Evolutionary conservation across 345 rosid genomes (phyloP).

Genomic region (Populus tremula): DNA sequence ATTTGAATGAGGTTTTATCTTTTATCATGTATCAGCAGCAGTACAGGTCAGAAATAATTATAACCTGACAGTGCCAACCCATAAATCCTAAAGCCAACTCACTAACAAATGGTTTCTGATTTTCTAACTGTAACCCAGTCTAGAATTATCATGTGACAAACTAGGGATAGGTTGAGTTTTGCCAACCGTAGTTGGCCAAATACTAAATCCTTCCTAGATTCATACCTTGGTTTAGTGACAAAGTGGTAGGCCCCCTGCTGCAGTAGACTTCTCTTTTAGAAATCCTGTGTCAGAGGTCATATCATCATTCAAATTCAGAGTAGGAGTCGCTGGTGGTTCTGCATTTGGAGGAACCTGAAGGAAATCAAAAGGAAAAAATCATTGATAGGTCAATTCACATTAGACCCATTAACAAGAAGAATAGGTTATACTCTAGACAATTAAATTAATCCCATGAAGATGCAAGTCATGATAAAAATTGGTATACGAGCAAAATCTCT

Average conservation of each 20-base stretch:
- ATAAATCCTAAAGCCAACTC: not conserved
- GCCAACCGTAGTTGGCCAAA: not conserved
- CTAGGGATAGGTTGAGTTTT: not conserved
- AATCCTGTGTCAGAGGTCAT: slow-evolving; percentile 19
- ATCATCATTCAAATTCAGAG: slow-evolving; percentile 41
- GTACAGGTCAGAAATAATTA: not conserved
- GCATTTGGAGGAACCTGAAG: slow-evolving; percentile 37
- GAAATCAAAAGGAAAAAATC: not conserved
- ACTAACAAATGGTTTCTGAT: not conserved
- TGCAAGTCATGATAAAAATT: not conserved
- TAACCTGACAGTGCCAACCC: not conserved
- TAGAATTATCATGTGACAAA: not conserved
- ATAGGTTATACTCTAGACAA: not conserved
- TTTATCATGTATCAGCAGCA: not conserved
- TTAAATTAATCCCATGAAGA: not conserved
- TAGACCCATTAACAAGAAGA: not conserved
- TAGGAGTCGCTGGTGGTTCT: slow-evolving; percentile 21
- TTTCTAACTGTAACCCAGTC: not conserved
- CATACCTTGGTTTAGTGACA: slow-evolving; percentile 42
- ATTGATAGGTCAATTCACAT: not conserved
- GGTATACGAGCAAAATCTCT: not conserved
- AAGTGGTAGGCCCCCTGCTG: slow-evolving; percentile 17
- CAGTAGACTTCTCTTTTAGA: slow-evolving; percentile 22
- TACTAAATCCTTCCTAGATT: not conserved
- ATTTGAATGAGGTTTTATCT: not conserved